A percentile compares a stretch with the other conserved stretches of the same genome.
Conservation (phyloP, 2,329 filamentous ascomycete genomes). For the Piedraia hortae region DNA sequence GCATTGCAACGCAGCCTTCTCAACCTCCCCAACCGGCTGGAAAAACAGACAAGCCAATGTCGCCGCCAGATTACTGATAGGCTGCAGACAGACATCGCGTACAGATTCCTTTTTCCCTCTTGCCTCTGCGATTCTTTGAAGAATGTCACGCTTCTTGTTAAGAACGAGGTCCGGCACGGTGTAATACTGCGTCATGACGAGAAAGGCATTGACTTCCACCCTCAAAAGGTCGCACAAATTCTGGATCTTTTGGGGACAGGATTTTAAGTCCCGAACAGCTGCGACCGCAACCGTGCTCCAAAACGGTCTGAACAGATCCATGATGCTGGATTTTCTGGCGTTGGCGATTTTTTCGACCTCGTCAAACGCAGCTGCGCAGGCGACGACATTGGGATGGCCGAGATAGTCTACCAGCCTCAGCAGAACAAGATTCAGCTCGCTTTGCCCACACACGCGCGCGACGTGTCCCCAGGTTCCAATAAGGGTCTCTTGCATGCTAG, state of each 20-base stretch:
- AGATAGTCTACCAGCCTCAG: slow-evolving; percentile 66
- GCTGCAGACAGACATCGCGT: slow-evolving; percentile 34
- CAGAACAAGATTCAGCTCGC: slow-evolving; percentile 66
- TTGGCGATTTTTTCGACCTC: slow-evolving; percentile 52
- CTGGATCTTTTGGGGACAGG: slow-evolving; percentile 55
- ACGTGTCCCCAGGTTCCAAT: slow-evolving; percentile 70
- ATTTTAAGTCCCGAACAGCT: slow-evolving; percentile 54
- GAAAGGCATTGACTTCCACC: slow-evolving; percentile 44
- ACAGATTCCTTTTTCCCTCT: slow-evolving; percentile 18
- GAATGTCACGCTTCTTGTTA: slow-evolving; percentile 46
- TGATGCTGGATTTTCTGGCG: slow-evolving; percentile 27
- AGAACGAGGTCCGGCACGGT: slow-evolving; percentile 71
- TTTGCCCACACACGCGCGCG: slow-evolving; percentile 44
- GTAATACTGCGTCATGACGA: slow-evolving; percentile 49
- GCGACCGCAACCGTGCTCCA: slow-evolving; percentile 67
- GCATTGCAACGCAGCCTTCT: slow-evolving; percentile 38
- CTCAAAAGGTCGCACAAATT: slow-evolving; percentile 57
- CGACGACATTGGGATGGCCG: slow-evolving; percentile 51
- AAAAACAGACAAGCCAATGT: slow-evolving; percentile 31
- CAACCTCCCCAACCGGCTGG: slow-evolving; percentile 33
- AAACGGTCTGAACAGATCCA: slow-evolving; percentile 47
- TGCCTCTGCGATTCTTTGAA: slow-evolving; percentile 55
- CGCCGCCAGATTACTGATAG: slow-evolving; percentile 26
- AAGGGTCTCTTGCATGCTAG: slow-evolving; percentile 52
- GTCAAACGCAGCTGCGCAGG: slow-evolving; percentile 58